A percentile compares a stretch with the other conserved stretches of the same genome.
Conservation (phyloP, 2,329 filamentous ascomycete species). For the Botryotinia globosa region DNA sequence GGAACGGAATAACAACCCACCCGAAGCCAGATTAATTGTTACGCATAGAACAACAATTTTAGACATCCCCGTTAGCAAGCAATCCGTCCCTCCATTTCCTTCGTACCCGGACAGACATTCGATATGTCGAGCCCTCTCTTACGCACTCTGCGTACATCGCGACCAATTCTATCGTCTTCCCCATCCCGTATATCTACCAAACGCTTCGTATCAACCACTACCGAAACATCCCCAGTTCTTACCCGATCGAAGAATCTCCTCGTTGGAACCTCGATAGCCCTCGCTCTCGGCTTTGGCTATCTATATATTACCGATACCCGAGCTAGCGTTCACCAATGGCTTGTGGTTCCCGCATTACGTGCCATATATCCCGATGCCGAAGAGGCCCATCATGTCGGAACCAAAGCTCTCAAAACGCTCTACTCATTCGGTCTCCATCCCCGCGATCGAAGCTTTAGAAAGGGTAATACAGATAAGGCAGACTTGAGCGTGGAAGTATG, state of each 20-base stretch:
- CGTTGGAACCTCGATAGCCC: slow-evolving; percentile 52
- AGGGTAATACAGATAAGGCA: slow-evolving; percentile 30
- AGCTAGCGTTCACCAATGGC: slow-evolving; percentile 65
- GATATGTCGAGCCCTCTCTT: slow-evolving; percentile 17
- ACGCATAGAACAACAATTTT: slow-evolving; percentile 1
- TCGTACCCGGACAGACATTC: slow-evolving; percentile 1
- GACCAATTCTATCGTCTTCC: not conserved
- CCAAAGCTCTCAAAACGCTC: slow-evolving; percentile 66
- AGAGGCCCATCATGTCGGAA: slow-evolving; percentile 84
- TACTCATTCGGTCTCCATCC: slow-evolving; percentile 75
- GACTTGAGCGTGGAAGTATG: slow-evolving; percentile 60
- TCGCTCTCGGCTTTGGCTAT: slow-evolving; percentile 51
- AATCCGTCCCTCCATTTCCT: not conserved
- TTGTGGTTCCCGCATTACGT: slow-evolving; percentile 65
- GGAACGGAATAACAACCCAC: not conserved
- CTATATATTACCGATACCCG: slow-evolving; percentile 74
- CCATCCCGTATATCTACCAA: slow-evolving; percentile 17
- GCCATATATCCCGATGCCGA: slow-evolving; percentile 72
- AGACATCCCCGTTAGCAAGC: not conserved
- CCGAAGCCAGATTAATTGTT: not conserved
- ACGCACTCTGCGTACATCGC: slow-evolving; percentile 16
- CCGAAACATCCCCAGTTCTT: slow-evolving; percentile 39
- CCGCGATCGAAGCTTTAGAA: slow-evolving; percentile 60
- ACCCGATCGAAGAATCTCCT: slow-evolving; percentile 49
- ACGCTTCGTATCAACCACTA: slow-evolving; percentile 29